phyloP scores from a whole-genome alignment of 495 filamentous ascomycete species.

The Hypoxylon crocopeplum region DNA sequence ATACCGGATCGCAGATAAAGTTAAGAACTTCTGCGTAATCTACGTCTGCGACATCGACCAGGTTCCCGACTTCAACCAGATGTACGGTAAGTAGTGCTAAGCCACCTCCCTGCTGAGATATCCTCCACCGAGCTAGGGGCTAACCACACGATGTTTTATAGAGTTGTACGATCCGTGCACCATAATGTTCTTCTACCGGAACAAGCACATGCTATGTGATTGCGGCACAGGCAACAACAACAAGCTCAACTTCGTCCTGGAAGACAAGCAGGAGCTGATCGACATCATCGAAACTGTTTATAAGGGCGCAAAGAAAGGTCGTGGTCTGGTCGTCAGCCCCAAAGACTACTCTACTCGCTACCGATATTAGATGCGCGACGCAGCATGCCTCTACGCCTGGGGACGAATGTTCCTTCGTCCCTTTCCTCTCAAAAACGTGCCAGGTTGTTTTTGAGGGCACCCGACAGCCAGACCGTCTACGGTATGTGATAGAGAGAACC shows the following conservation, averaged over 20 bases:
- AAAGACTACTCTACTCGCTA: constrained; percentile 92
- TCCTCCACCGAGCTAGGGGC: background rate
- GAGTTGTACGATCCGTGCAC: constrained; percentile 77
- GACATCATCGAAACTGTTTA: constrained; percentile 99
- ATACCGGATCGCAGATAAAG: constrained; percentile 84
- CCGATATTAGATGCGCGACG: constrained; percentile 74
- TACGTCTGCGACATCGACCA: constrained; percentile 94
- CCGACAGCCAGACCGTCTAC: too few species aligned
- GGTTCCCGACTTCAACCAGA: constrained; percentile 96
- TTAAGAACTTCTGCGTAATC: constrained; percentile 92
- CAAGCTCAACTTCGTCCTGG: constrained; percentile 88
- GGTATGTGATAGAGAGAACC: too few species aligned
- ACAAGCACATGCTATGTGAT: constrained; percentile 99
- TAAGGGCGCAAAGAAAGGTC: constrained; percentile 94
- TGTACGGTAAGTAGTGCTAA: constrained; percentile 59
- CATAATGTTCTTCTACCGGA: constrained; percentile 94
- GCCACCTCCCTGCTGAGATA: background rate
- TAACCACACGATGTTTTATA: constrained; percentile 25
- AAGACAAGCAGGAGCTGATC: constrained; percentile 98
- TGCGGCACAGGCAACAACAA: constrained; percentile 99
- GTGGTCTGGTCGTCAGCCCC: constrained; percentile 93
- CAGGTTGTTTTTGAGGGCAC: too few species aligned
- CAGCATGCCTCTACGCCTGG: too few species aligned
- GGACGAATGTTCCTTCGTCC: too few species aligned
- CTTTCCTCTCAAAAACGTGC: too few species aligned